A percentile compares a stretch with the other conserved stretches of the same genome.
phyloP scores from a whole-genome alignment of 441 rosid species.

The Daphne laureola region DNA sequence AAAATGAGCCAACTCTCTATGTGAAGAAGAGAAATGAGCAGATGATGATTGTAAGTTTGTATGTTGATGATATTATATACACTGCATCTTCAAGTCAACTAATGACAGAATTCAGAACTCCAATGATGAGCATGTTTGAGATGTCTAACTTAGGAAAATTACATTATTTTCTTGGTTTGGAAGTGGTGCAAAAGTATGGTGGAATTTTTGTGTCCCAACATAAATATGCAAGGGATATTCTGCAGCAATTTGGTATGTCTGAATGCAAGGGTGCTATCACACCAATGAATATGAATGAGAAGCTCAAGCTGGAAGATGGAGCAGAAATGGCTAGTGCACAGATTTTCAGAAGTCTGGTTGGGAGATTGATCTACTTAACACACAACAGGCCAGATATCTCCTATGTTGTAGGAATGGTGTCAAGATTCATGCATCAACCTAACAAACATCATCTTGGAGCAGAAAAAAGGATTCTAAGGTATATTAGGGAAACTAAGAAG shows the following conservation, averaged over 20 bases:
- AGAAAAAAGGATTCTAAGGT: background rate
- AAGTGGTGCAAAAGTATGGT: background rate
- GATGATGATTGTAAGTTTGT: background rate
- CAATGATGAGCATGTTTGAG: background rate
- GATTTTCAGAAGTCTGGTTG: too few relatives aligned
- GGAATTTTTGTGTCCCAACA: background rate
- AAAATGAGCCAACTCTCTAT: background rate
- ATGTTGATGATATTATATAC: background rate
- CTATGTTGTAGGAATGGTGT: background rate
- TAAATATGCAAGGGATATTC: background rate
- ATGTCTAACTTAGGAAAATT: background rate
- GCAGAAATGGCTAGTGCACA: too few relatives aligned
- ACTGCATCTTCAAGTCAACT: background rate
- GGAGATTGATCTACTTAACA: background rate
- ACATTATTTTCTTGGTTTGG: background rate
- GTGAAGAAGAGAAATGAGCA: background rate
- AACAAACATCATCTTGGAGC: background rate
- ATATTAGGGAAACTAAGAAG: too few relatives aligned
- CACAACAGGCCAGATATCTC: background rate
- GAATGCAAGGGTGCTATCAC: background rate
- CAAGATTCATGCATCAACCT: conserved; percentile 1
- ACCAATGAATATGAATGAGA: background rate
- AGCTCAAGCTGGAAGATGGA: too few relatives aligned
- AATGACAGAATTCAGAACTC: background rate
- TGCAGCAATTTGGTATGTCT: background rate